Evolutionary conservation across 805 yeast species (phyloP).

Genomic region (Barnettozyma vustinii): DNA sequence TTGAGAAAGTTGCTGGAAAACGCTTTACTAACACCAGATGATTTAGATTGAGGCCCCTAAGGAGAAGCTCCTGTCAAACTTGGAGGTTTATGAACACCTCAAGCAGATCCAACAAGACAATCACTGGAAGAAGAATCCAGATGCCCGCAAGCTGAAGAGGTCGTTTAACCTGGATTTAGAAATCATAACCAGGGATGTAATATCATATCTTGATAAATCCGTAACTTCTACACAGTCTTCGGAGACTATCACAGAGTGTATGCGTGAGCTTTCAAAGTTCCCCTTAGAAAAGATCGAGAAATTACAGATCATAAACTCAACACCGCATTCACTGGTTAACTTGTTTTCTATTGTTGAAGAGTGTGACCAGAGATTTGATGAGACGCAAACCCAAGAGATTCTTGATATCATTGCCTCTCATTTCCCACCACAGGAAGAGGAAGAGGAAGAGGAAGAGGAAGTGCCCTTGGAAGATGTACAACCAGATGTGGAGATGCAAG

Average conservation of each 20-base stretch:
- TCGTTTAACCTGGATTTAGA: conserved; percentile 32
- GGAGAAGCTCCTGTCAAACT: conserved; percentile 51
- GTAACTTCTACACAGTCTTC: conserved; percentile 22
- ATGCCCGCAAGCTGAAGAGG: conserved; percentile 20
- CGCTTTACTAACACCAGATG: neutral
- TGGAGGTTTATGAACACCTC: conserved; percentile 48
- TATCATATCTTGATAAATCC: conserved; percentile 15
- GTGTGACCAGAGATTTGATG: conserved; percentile 80
- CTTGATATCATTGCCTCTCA: conserved; percentile 48
- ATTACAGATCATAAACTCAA: conserved; percentile 72
- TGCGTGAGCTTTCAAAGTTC: conserved; percentile 31
- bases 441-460: conserved; percentile 9
- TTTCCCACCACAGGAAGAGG: conserved; percentile 35
- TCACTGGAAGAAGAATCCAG: conserved; percentile 24
- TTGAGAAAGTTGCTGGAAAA: neutral
- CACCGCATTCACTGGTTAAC: conserved; percentile 77
- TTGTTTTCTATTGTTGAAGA: conserved; percentile 83
- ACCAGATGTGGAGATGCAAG: conserved; percentile 3
- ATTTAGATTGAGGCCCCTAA: conserved; percentile 36
- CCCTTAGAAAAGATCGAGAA: conserved; percentile 76
- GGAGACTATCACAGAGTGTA: conserved; percentile 25
- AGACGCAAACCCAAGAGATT: conserved; percentile 56
- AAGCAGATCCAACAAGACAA: conserved; percentile 35
- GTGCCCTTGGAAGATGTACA: conserved; percentile 8
- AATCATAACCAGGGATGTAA: conserved; percentile 29